Conservation (phyloP, 306 rosid genomes). For the Corylus avellana region DNA sequence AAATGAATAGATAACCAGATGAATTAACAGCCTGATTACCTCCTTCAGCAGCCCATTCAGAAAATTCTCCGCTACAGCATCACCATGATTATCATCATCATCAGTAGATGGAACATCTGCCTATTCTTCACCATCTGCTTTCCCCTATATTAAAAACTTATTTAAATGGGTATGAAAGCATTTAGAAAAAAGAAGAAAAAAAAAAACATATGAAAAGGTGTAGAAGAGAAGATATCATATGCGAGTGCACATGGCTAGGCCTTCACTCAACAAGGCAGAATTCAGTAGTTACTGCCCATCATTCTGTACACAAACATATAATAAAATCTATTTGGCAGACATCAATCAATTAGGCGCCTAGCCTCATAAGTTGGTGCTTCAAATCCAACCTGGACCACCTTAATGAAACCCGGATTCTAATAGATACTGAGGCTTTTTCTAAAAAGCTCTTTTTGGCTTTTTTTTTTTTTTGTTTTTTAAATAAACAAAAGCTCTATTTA, state of each 20-base stretch:
- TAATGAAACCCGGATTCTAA: too few relatives aligned
- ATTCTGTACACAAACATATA: too few relatives aligned
- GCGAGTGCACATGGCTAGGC: neutral
- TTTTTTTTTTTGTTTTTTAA: too few relatives aligned
- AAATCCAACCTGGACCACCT: too few relatives aligned
- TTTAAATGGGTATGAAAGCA: slow-evolving; percentile 8
- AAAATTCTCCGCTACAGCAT: slow-evolving; percentile 21
- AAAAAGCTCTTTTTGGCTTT: too few relatives aligned
- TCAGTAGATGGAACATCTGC: neutral
- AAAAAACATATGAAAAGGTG: neutral
- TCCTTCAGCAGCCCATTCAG: slow-evolving; percentile 41
- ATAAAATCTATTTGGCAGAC: neutral
- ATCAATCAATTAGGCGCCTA: neutral
- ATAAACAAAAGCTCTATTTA: too few relatives aligned
- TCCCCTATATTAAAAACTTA: slow-evolving; percentile 3
- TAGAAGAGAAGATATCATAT: neutral
- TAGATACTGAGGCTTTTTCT: too few relatives aligned
- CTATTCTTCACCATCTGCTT: slow-evolving; percentile 32
- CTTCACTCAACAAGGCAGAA: neutral
- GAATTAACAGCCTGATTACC: slow-evolving; percentile 50
- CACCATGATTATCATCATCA: slow-evolving; percentile 12
- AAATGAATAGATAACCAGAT: slow-evolving; percentile 39
- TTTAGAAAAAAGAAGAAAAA: neutral
- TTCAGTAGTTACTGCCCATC: neutral
- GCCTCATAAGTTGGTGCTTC: too few relatives aligned